Evolutionary conservation across 1,284 basidiomycete species (phyloP), one percentile per base, ranked within the genome.

Genomic region (Moesziomyces sp.): DNA sequence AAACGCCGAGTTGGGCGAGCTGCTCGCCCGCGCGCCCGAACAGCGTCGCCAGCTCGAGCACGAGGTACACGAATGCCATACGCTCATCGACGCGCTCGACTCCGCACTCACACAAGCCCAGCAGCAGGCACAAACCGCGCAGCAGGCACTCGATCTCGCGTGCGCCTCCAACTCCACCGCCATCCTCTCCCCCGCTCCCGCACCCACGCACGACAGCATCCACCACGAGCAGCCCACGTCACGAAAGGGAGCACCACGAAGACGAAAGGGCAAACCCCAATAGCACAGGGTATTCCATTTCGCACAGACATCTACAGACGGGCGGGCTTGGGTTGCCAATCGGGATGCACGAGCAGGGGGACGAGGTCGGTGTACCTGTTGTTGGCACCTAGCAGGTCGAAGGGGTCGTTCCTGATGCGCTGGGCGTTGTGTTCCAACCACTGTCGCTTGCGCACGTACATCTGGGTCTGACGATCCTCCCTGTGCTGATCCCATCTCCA

Each of bases 1-100:
- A 28, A 78, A 78, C 49, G 59, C 66, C 38, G 73, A 78, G 43
- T 64, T 78, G 18, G 62, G 63, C 8, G 49, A 11, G 3, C 49
- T 76, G n/a, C 58, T 78, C 16, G 45, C 45, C 3, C 35, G 16
- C 35, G 35, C 35, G 14, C 35, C 35, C 35, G 35, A 38, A 14
- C 35, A 38, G 35, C 35, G 35, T 3, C 14, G 14, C 35, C 13
- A 58, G 38, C 47, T 66, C 9, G 46, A 43, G 2, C 46, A 46
- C 13, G 70, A 73, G n/a, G 30, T 73, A 1, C 10, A 30, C 5
- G 64, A 73, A n/a, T 46, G 64, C 24, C 63, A 74, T 38, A 34
- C 18, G 7, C 55, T 74, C 19, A 70, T 74, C 57, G 56, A 54
- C 6, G 51, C 58, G 2, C 61, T 74, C 49, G 72, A 74, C 24